These are phyloP conservation scores for Sugiyamaella sp. DNA, from an alignment of 1,139 yeast species.

Conservation along the genomic window DNA sequence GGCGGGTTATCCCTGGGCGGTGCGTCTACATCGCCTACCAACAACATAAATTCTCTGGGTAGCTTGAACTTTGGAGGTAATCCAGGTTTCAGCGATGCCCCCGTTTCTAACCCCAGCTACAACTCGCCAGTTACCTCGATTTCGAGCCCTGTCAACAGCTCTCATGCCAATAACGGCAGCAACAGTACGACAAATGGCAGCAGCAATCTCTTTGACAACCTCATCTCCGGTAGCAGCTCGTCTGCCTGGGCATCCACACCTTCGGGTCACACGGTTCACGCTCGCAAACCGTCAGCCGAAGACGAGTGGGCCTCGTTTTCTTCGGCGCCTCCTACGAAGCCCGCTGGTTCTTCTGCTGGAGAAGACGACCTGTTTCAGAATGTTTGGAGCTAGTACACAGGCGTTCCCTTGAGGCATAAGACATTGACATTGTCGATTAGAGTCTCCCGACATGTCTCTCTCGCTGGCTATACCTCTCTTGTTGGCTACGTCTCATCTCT, in stretches of 20 bases:
- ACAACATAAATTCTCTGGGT: neutral
- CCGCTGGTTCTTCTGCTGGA: slow-evolving; percentile 30
- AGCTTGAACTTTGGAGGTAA: neutral
- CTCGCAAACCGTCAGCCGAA: slow-evolving; percentile 19
- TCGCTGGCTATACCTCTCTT: neutral
- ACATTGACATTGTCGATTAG: neutral
- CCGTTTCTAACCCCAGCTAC: neutral
- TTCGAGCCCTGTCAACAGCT: too few relatives aligned
- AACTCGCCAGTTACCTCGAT: too few relatives aligned
- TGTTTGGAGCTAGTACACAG: slow-evolving; percentile 55
- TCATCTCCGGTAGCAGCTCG: slow-evolving; percentile 22
- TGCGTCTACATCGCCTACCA: neutral
- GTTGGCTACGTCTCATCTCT: neutral
- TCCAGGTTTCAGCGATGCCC: neutral
- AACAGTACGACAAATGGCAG: slow-evolving; percentile 34
- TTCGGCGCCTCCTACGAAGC: slow-evolving; percentile 34
- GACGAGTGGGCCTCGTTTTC: slow-evolving; percentile 36
- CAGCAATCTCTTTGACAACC: slow-evolving; percentile 45
- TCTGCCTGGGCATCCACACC: slow-evolving; percentile 28
- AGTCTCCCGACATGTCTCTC: too few relatives aligned
- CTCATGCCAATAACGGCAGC: slow-evolving; percentile 25
- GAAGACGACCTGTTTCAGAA: slow-evolving; percentile 70
- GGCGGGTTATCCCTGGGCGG: slow-evolving; percentile 20
- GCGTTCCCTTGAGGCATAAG: neutral
- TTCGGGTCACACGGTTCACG: slow-evolving; percentile 17